Evolutionary conservation across 257 asterid genomes (phyloP).

Genomic region (Jacaranda mimosifolia): DNA sequence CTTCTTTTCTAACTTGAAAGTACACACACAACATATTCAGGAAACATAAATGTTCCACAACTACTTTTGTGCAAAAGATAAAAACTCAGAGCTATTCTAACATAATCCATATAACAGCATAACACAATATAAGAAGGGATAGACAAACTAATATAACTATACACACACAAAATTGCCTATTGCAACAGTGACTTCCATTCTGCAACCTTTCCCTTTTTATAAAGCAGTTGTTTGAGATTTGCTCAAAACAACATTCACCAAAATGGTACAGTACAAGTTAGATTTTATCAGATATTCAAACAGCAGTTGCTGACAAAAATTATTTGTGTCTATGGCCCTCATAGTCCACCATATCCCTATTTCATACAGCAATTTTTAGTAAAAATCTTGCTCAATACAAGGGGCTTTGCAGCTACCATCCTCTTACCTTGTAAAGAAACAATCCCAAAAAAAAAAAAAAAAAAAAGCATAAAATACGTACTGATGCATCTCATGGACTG

Average conservation of each 20-base stretch:
- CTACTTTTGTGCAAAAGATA: too few species aligned
- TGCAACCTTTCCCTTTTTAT: neutral
- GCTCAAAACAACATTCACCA: neutral
- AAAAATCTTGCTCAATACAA: neutral
- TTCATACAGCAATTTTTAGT: neutral
- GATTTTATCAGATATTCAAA: neutral
- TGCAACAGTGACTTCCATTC: neutral
- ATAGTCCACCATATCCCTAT: neutral
- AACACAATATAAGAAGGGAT: too few species aligned
- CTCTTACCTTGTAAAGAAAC: neutral
- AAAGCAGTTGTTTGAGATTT: neutral
- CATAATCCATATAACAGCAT: too few species aligned
- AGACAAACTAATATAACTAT: too few species aligned
- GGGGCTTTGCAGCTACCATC: neutral
- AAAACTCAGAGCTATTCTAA: too few species aligned
- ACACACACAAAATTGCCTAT: too few species aligned
- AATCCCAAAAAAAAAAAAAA: too few species aligned
- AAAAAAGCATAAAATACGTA: neutral
- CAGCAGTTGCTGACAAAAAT: constrained; percentile 8
- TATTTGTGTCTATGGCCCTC: constrained; percentile 1
- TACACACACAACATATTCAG: too few species aligned
- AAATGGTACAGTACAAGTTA: neutral
- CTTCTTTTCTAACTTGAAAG: too few species aligned
- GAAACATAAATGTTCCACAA: too few species aligned
- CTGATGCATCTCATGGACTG: constrained; percentile 38